Evolutionary conservation across 225 moss, liverwort and hornwort species (phyloP), one percentile per base, ranked within the genome.

Genomic region (Lunularia cruciata): DNA sequence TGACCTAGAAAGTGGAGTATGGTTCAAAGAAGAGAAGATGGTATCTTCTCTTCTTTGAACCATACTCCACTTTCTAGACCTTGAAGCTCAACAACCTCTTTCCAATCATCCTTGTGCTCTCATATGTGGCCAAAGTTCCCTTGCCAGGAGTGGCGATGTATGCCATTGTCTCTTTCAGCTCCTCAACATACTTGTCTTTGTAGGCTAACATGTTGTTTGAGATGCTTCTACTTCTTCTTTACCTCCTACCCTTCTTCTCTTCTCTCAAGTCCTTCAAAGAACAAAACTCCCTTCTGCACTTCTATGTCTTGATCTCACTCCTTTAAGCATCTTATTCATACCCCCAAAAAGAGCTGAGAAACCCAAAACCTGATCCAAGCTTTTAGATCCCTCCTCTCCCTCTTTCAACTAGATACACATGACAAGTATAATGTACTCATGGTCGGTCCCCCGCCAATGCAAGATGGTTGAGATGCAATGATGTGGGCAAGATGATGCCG

Each of bases 81-180:
- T 83, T 83, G 63, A 83, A 78, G 72, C 75, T 78, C 52, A 78
- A 64, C 42, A 83, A 60, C 72, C 82, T 68, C 72, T 83, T 83
- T 5, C 82, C 82, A 64, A 83, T 83, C 6, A 78, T 83, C 19
- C 78, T 75, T 61, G 82, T 83, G 72, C 82, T 83, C 82, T 83
- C 82, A 55, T 83, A 78, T 4, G 82, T 78, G 3, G 82, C 82
- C 72, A 83, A 69, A 62, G 78, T 83, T n/a, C 71, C 71, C 71
- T 71, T 71, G 4, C 71, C 71, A 15, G 71, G 71, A 12, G 71
- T 60, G 8, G 71, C 71, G 35, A 71, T 47, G 47, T 60, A 71
- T 22, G 35, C 39, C 13, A 78, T 78, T 0, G 78, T 83, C 64
- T 75, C 69, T 20, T 54, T 74, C 69, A 83, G 54, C 73, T 83